A percentile compares a stretch with the other conserved stretches of the same genome.
Conservation (phyloP, 331 rosid genomes). For the Saraca asoca region DNA sequence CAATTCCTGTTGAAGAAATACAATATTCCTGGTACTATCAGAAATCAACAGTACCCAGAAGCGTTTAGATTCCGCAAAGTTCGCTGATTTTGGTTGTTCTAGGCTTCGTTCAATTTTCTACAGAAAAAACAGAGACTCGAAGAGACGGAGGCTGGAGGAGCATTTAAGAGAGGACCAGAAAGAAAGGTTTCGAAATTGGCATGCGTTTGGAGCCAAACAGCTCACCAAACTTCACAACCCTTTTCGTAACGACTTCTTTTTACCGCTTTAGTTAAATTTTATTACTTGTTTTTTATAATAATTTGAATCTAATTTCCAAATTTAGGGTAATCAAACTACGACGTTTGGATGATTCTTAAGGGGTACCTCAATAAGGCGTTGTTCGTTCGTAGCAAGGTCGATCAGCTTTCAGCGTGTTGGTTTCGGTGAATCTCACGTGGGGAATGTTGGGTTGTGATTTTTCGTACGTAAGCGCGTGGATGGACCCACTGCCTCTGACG, state of each 20-base stretch:
- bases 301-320: neutral
- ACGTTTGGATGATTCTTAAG: neutral
- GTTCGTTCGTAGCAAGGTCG: no score
- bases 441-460: neutral
- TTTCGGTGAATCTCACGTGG: conserved; percentile 15
- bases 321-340: neutral
- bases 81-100: no score
- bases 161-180: neutral
- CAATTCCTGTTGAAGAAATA: neutral
- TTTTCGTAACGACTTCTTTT: neutral
- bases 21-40: neutral
- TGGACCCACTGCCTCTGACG: conserved; percentile 16
- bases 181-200: neutral
- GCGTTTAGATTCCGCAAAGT: neutral
- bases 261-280: neutral
- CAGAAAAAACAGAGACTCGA: neutral
- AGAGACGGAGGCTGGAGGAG: neutral
- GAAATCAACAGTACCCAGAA: neutral
- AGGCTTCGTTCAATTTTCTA: no score
- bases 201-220: conserved; percentile 24
- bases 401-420: conserved; percentile 19
- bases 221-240: conserved; percentile 14
- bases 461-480: conserved; percentile 42
- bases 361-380: no score
- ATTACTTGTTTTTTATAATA: neutral